These are phyloP conservation scores for Oryza brachyantha DNA, from an alignment of 176 grass and related monocot genomes.

Conservation along the genomic window DNA sequence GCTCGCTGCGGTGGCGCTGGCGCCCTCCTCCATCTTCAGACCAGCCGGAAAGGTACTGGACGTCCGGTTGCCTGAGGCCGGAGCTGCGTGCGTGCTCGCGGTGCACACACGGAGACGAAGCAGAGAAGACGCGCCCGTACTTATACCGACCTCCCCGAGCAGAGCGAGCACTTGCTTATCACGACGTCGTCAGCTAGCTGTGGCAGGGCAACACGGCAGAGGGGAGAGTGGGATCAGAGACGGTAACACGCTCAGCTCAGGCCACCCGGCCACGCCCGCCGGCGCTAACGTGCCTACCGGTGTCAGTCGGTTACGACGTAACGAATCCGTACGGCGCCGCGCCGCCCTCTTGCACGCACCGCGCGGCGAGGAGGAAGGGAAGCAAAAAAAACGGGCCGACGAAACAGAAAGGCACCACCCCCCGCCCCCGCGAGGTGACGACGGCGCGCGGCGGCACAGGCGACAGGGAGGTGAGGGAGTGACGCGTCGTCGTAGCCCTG, in stretches of 20 bases:
- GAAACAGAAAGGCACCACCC: conserved; percentile 44
- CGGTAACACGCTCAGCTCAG: background rate
- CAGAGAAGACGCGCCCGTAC: conserved; percentile 17
- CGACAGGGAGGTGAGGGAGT: background rate
- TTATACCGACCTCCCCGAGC: conserved; percentile 16
- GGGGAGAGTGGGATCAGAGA: background rate
- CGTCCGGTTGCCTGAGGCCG: background rate
- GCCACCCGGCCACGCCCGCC: background rate
- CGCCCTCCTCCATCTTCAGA: conserved; percentile 22
- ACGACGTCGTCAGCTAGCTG: conserved; percentile 24
- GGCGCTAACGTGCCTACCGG: background rate
- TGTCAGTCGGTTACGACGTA: background rate
- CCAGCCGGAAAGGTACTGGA: too few species aligned
- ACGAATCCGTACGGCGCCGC: background rate
- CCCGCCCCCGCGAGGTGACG: background rate
- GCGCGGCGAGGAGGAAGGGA: background rate
- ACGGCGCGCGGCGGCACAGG: background rate
- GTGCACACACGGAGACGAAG: background rate
- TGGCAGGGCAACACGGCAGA: background rate
- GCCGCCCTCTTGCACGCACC: background rate
- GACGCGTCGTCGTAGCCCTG: background rate
- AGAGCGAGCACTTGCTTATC: conserved; percentile 10
- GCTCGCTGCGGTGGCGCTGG: background rate
- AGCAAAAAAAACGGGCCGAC: background rate
- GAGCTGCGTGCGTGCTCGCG: background rate